These are phyloP conservation scores for Lenwebbia sp. DNA, from an alignment of 345 rosid species.

Conservation along the genomic window DNA sequence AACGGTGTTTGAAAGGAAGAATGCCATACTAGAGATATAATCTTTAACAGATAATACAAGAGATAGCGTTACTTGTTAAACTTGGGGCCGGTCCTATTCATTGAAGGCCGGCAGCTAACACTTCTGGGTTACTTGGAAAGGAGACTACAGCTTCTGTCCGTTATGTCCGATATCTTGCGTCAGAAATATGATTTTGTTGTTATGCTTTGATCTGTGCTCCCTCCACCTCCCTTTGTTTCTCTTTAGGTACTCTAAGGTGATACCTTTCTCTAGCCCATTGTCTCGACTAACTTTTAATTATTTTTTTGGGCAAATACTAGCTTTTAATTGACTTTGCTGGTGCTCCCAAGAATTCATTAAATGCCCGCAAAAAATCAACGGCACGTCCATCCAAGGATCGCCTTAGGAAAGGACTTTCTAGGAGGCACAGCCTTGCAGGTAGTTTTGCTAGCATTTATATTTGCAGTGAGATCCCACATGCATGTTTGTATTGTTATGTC, in stretches of 20 bases:
- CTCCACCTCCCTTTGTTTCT: not conserved
- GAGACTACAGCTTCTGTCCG: not conserved
- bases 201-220: not conserved
- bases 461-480: not conserved
- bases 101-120: not conserved
- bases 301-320: not conserved
- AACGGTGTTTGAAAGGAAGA: not conserved
- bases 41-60: not conserved
- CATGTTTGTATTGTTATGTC: not conserved
- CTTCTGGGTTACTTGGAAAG: not conserved
- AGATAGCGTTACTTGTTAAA: not conserved
- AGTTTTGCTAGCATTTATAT: constrained; percentile 4
- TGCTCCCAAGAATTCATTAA: constrained; percentile 12
- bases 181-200: not conserved
- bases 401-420: constrained; percentile 19
- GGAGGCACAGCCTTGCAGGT: constrained; percentile 93
- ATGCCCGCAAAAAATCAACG: constrained; percentile 14
- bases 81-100: not conserved
- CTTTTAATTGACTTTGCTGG: not conserved
- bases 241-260: not conserved
- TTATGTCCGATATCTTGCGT: not conserved
- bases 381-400: constrained; percentile 13
- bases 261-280: not conserved
- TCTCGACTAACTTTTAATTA: not conserved
- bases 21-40: not conserved